These are phyloP conservation scores for Plasmodium adleri DNA, from an alignment of 169 alveolate species.

Conservation along the genomic window DNA sequence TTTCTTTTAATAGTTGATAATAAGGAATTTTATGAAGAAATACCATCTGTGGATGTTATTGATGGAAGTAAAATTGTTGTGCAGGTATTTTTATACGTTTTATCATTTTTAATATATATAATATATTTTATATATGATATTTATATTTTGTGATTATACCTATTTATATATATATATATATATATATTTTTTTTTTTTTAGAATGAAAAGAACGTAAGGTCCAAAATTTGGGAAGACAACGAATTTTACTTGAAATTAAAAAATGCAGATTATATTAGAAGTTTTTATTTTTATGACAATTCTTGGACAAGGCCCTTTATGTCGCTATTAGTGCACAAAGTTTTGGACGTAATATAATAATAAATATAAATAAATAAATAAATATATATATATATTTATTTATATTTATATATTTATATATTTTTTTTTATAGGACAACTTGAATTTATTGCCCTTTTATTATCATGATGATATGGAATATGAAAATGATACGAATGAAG, in stretches of 20 bases:
- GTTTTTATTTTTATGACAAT: conserved; percentile 69
- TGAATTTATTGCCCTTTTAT: conserved; percentile 57
- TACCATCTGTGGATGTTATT: conserved; percentile 58
- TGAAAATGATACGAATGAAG: conserved; percentile 74
- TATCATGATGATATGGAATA: conserved; percentile 74
- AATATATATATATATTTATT: neutral
- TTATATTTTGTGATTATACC: neutral
- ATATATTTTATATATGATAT: neutral
- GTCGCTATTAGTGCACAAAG: conserved; percentile 67
- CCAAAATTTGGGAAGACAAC: conserved; percentile 70
- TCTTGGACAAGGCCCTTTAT: conserved; percentile 74
- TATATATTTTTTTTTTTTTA: neutral
- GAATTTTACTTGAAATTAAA: conserved; percentile 66
- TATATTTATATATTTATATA: neutral
- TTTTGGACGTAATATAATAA: conserved; percentile 41
- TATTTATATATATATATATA: neutral
- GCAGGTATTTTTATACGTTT: conserved; percentile 20
- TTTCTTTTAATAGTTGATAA: conserved; percentile 30
- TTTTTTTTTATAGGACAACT: conserved; percentile 29
- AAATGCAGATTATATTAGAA: conserved; percentile 55
- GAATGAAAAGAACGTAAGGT: conserved; percentile 64
- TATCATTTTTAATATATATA: neutral
- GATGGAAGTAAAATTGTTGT: conserved; percentile 58
- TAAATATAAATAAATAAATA: too few species aligned
- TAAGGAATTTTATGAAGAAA: conserved; percentile 67